Percentiles rank a stretch among this genome's conserved stretches.
Evolutionary conservation across 2,329 filamentous ascomycete genomes (phyloP).

Genomic region (Podosphaera leucotricha): DNA sequence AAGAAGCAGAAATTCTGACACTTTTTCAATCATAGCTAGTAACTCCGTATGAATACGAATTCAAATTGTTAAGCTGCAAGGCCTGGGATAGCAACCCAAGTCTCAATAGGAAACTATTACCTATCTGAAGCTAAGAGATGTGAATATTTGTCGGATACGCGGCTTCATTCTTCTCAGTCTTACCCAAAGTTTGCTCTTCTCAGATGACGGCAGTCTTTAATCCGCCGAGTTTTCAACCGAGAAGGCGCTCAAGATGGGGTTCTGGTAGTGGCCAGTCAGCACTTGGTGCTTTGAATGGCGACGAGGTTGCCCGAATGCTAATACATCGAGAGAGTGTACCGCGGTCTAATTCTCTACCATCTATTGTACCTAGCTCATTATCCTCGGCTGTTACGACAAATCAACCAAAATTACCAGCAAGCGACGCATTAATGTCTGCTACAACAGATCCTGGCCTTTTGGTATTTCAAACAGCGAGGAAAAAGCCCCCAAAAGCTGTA

Average conservation of each 20-base stretch:
- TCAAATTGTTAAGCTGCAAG: no score
- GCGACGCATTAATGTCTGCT: conserved; percentile 23
- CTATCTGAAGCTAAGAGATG: no score
- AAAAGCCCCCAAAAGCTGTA: conserved; percentile 23
- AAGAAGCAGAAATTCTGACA: no score
- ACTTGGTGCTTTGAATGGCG: conserved; percentile 50
- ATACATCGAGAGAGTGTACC: conserved; percentile 71
- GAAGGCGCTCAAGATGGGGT: conserved; percentile 42
- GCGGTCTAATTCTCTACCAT: conserved; percentile 78
- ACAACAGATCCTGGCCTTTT: conserved; percentile 10
- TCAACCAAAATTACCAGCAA: conserved; percentile 34
- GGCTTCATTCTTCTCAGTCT: not conserved
- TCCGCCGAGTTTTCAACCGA: conserved; percentile 37
- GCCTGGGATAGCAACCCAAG: no score
- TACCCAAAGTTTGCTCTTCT: not conserved
- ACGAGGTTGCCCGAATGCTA: conserved; percentile 73
- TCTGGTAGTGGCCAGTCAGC: conserved; percentile 34
- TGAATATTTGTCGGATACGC: no score
- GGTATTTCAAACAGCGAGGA: conserved; percentile 21
- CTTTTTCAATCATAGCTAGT: no score
- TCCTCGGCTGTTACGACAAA: conserved; percentile 37
- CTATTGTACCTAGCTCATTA: conserved; percentile 43
- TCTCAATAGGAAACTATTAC: no score
- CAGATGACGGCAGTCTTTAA: conserved; percentile 45
- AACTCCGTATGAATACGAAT: no score